Percentiles rank a stretch among this genome's conserved stretches.
Evolutionary conservation across 2,329 filamentous ascomycete genomes (phyloP).

Genomic region (Claviceps arundinis): DNA sequence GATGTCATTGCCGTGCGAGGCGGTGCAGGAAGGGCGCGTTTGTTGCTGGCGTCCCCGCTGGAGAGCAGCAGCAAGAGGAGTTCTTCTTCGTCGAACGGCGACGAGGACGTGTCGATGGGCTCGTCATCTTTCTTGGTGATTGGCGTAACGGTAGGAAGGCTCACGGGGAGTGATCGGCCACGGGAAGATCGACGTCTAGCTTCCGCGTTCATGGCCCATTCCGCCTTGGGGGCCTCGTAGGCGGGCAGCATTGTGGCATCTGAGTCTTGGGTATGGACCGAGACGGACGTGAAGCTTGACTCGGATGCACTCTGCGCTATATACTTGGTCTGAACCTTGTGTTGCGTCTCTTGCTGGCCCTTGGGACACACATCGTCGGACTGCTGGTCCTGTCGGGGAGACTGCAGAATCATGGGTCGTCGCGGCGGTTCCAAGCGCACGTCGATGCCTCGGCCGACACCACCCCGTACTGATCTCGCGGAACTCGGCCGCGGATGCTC

Average conservation of each 20-base stretch:
- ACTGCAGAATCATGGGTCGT: constrained; percentile 1
- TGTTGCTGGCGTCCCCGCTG: constrained; percentile 7
- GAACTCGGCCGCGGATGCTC: neutral
- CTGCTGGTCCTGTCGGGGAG: constrained; percentile 3
- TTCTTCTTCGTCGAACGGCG: constrained; percentile 21
- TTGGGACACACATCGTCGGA: constrained; percentile 10
- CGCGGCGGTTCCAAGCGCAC: neutral
- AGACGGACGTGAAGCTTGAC: constrained; percentile 15
- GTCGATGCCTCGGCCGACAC: neutral
- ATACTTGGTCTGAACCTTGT: neutral
- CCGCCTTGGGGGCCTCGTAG: constrained; percentile 7
- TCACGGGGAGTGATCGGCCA: constrained; percentile 6
- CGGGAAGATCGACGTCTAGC: neutral
- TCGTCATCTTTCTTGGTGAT: neutral
- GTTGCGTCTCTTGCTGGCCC: neutral
- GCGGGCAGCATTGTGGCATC: constrained; percentile 8
- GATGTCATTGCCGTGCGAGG: constrained; percentile 16
- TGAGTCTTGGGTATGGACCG: constrained; percentile 12
- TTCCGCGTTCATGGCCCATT: neutral
- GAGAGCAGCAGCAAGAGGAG: constrained; percentile 20
- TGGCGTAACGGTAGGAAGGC: constrained; percentile 3
- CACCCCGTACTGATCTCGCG: neutral
- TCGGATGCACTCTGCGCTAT: constrained; percentile 8
- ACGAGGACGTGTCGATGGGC: constrained; percentile 13
- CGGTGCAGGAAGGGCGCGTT: constrained; percentile 16